A percentile compares a stretch with the other conserved stretches of the same genome.
These are phyloP conservation scores for Solanum raphanifolium DNA, from an alignment of 257 asterid genomes.

Conservation along the genomic window DNA sequence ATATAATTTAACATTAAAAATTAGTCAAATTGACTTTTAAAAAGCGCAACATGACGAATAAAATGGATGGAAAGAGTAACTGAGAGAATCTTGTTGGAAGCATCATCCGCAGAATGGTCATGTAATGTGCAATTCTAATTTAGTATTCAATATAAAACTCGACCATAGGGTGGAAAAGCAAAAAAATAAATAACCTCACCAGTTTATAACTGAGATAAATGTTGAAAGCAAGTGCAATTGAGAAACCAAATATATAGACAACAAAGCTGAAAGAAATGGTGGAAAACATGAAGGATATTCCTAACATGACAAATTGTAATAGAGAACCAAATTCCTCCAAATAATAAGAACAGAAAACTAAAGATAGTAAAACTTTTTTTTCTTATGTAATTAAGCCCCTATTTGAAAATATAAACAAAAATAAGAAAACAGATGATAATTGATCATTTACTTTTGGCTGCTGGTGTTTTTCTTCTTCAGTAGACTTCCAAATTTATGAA, in stretches of 20 bases:
- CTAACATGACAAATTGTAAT: neutral
- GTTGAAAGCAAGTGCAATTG: neutral
- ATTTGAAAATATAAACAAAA: neutral
- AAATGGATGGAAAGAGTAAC: fast-evolving
- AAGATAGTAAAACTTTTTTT: neutral
- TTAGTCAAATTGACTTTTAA: neutral
- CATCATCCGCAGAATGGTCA: neutral
- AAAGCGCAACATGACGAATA: too few relatives aligned
- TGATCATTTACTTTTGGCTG: slow-evolving; percentile 40
- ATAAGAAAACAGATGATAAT: neutral
- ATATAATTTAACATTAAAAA: too few relatives aligned
- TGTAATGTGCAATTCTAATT: neutral
- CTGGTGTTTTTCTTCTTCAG: slow-evolving; percentile 70
- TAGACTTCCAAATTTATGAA: slow-evolving; percentile 74
- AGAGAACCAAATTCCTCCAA: neutral
- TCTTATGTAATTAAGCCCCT: neutral
- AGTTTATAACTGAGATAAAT: neutral
- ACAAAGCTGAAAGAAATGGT: neutral
- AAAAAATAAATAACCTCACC: neutral
- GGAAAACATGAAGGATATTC: neutral
- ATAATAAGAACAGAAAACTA: neutral
- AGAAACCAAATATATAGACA: neutral
- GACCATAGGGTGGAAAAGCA: too few relatives aligned
- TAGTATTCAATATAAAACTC: too few relatives aligned
- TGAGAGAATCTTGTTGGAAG: too few relatives aligned